Evolutionary conservation across 305 asterid genomes (phyloP), one percentile per base, ranked within the genome.

Genomic region (Fraxinus albicans): DNA sequence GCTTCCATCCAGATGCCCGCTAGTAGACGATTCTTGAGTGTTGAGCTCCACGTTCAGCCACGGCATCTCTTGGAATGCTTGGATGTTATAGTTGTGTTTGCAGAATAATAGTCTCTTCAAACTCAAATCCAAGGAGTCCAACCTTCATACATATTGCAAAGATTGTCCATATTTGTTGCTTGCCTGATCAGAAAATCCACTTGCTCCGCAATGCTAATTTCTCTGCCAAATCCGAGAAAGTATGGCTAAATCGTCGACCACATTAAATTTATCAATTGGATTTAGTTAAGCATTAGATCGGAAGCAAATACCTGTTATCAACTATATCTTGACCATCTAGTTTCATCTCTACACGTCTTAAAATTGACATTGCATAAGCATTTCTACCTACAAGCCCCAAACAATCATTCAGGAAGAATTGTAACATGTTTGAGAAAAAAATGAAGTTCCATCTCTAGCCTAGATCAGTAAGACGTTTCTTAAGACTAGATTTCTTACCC

Each of bases 71-170:
- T 79, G 77, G 83, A 76, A 81, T 69, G 50, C 87, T 83, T 86
- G 72, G 70, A 79, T 76, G 78, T 76, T 74, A 83, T 80, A 50
- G 76, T 55, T 44, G 78, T 27, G 70, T 27, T 82, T 34, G 77
- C 42, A 25, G 80, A 80, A 81, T 77, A 78, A 80, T 85, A 69
- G 75, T 83, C 81, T 77, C 76, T 76, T 77, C 73, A 53, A 78
- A 80, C 83, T 96, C 90, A 97, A 89, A 97, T 97, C 99, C 99
- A 95, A 85, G 99, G 99, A 12, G 99, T 97, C 99, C 99, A 97
- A 58, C 99, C 99, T 91, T 97, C 99, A 73, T 97, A 97, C 99
- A 97, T 97, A 82, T 94, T 97, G 87, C 99, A 97, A 75, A 96
- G 97, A 91, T 97, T 97, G 88, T 97, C 99, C 8, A 91, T 78